phyloP scores from a whole-genome alignment of 2,329 filamentous ascomycete species.

The Fusarium sp. region DNA sequence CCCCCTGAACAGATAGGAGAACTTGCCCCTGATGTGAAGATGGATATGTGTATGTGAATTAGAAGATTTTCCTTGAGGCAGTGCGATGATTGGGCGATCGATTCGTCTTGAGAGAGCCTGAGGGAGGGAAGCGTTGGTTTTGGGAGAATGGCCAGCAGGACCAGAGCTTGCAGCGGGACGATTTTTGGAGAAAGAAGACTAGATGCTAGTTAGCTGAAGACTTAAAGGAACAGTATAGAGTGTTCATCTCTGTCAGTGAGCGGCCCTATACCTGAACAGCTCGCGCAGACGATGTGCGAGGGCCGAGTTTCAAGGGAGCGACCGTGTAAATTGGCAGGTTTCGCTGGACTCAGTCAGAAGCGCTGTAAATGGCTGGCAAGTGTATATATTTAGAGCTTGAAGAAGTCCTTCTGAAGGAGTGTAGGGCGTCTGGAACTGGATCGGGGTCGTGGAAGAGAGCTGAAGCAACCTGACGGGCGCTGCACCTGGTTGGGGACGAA shows the following conservation, averaged over 20 bases:
- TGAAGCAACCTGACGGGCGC: background rate
- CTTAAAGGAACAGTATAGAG: background rate
- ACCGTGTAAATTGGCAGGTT: background rate
- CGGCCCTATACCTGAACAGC: too few species aligned
- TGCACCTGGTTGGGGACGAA: background rate
- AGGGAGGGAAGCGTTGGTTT: background rate
- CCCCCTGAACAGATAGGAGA: background rate
- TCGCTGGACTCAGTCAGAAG: background rate
- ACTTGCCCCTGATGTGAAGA: background rate
- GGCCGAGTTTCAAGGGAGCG: background rate
- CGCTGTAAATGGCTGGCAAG: background rate
- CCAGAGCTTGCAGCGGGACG: background rate
- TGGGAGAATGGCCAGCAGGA: background rate
- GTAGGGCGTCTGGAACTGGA: background rate
- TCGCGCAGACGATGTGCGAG: background rate
- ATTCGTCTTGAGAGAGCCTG: background rate
- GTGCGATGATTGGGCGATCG: background rate
- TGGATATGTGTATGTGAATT: too few species aligned
- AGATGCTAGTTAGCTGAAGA: background rate
- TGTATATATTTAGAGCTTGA: background rate
- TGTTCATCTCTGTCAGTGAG: too few species aligned
- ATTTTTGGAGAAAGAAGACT: background rate
- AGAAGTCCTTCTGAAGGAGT: fast-evolving
- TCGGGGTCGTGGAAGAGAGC: background rate
- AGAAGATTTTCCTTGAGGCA: background rate